Evolutionary conservation across 495 filamentous ascomycete genomes (phyloP).

Genomic region (Hypoxylon lenormandii): DNA sequence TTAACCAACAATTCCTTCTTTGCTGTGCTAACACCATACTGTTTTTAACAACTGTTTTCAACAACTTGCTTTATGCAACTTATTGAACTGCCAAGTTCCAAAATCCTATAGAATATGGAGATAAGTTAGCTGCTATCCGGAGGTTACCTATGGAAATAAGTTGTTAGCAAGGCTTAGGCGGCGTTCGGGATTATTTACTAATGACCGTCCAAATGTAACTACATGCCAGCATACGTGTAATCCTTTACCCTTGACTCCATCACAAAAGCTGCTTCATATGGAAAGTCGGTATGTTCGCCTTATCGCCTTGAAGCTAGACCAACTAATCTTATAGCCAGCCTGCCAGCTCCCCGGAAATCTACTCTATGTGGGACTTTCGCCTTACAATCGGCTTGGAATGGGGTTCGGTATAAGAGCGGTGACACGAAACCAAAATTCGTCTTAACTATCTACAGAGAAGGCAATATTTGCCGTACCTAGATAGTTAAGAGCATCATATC

Average conservation of each 20-base stretch:
- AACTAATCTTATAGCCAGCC: background rate
- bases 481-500: background rate
- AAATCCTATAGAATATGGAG: too few species aligned
- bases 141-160: background rate
- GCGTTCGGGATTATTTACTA: background rate
- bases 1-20: too few species aligned
- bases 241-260: background rate
- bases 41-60: too few species aligned
- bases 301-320: constrained; percentile 34
- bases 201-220: background rate
- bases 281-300: constrained; percentile 28
- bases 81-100: too few species aligned
- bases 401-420: constrained; percentile 33
- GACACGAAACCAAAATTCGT: constrained; percentile 17
- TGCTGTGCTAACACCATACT: too few species aligned
- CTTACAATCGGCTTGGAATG: constrained; percentile 34
- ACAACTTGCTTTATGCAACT: too few species aligned
- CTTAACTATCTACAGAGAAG: too few species aligned
- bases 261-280: background rate
- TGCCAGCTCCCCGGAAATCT: constrained; percentile 19
- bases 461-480: too few species aligned
- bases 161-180: background rate
- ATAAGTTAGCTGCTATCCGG: too few species aligned
- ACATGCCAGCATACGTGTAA: background rate
- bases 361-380: constrained; percentile 34